Percentiles rank a stretch among this genome's conserved stretches.
phyloP scores from a whole-genome alignment of 2,329 filamentous ascomycete genomes.

The Beauveria sp. region DNA sequence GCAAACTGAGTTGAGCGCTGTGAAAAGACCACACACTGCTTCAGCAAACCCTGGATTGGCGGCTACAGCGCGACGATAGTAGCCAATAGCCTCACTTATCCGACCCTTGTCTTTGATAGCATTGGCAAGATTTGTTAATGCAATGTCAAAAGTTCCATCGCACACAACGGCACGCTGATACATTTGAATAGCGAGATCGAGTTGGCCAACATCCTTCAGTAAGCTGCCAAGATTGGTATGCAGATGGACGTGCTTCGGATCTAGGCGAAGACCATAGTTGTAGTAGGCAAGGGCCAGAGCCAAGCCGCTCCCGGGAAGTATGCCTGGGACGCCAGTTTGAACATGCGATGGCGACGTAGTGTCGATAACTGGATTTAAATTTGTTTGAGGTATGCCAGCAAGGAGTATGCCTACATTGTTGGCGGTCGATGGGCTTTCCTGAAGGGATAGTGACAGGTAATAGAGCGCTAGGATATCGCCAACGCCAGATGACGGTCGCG shows the following conservation, averaged over 20 bases:
- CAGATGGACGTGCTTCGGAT: conserved; percentile 84
- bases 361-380: conserved; percentile 22
- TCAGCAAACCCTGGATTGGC: conserved; percentile 96
- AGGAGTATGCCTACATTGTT: conserved; percentile 97
- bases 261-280: conserved; percentile 82
- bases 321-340: conserved; percentile 59
- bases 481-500: conserved; percentile 65
- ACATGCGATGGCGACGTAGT: conserved; percentile 12
- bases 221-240: conserved; percentile 95
- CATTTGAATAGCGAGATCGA: conserved; percentile 89
- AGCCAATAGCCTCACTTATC: conserved; percentile 83
- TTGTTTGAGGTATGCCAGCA: conserved; percentile 77
- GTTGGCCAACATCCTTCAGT: conserved; percentile 90
- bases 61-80: conserved; percentile 82
- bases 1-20: conserved; percentile 92
- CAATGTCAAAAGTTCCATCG: conserved; percentile 94
- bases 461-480: conserved; percentile 91
- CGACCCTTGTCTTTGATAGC: conserved; percentile 94
- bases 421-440: conserved; percentile 92
- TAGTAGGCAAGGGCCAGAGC: conserved; percentile 88
- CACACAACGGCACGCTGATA: conserved; percentile 91
- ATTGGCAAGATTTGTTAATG: conserved; percentile 91
- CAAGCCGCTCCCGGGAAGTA: conserved; percentile 78
- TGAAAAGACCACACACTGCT: conserved; percentile 90
- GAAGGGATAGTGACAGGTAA: conserved; percentile 87